phyloP scores from a whole-genome alignment of 1,284 basidiomycete genomes.

The Inonotus obliquus region DNA sequence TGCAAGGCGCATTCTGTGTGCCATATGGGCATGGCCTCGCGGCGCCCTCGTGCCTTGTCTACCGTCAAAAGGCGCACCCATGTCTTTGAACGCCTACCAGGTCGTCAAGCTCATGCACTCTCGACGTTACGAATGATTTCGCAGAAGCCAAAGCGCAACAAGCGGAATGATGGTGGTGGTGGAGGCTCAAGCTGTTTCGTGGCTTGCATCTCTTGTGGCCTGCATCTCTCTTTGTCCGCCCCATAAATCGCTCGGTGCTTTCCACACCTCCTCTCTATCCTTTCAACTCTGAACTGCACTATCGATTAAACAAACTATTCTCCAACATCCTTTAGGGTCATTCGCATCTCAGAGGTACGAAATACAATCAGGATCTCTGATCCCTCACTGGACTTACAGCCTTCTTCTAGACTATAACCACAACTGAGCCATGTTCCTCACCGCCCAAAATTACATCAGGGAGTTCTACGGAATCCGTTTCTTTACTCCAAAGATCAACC shows the following conservation, averaged over 20 bases:
- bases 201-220: not conserved
- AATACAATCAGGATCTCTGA: too few species aligned
- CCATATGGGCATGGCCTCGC: not conserved
- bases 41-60: not conserved
- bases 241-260: not conserved
- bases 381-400: too few species aligned
- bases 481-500: too few species aligned
- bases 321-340: not conserved
- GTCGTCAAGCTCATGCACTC: too few species aligned
- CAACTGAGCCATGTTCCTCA: too few species aligned
- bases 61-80: not conserved
- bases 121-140: not conserved
- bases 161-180: not conserved
- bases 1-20: not conserved
- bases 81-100: too few species aligned
- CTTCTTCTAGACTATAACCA: too few species aligned
- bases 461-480: too few species aligned
- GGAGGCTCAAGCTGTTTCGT: not conserved
- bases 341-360: not conserved
- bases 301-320: not conserved
- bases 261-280: not conserved
- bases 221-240: not conserved
- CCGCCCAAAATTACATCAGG: too few species aligned
- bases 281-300: not conserved
- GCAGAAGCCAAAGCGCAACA: not conserved